Conservation (phyloP, 1,139 yeast genomes). For the Yamadazyma friedrichii region DNA sequence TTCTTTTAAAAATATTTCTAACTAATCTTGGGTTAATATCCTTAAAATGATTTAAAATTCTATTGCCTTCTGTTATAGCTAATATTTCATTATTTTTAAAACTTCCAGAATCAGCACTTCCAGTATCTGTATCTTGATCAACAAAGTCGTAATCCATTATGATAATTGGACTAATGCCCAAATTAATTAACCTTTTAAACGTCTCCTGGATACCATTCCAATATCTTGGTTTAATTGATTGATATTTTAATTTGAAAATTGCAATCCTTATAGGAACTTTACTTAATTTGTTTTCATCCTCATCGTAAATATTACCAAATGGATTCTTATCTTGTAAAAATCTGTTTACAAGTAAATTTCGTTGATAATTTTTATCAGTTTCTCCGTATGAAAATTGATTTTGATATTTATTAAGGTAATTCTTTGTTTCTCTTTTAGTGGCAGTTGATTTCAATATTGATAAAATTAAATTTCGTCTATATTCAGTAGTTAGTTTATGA, state of each 20-base stretch:
- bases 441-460: conserved; percentile 73
- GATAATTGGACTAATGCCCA: conserved; percentile 46
- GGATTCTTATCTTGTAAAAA: conserved; percentile 38
- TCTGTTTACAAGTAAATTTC: conserved; percentile 39
- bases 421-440: conserved; percentile 71
- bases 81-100: conserved; percentile 24
- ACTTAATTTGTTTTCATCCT: conserved; percentile 28
- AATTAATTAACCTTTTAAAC: conserved; percentile 43
- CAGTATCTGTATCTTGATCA: background rate
- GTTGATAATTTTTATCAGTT: conserved; percentile 28
- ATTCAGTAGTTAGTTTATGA: conserved; percentile 32
- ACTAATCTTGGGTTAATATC: conserved; percentile 26
- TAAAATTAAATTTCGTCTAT: conserved; percentile 55
- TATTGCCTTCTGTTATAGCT: conserved; percentile 34
- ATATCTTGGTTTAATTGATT: conserved; percentile 26
- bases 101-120: background rate
- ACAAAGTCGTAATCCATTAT: conserved; percentile 33
- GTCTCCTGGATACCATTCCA: conserved; percentile 51
- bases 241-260: conserved; percentile 46
- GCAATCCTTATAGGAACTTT: conserved; percentile 52
- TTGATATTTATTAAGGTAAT: conserved; percentile 61
- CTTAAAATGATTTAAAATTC: conserved; percentile 26
- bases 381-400: conserved; percentile 34
- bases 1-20: conserved; percentile 26
- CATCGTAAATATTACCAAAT: conserved; percentile 31